Evolutionary conservation across 2,329 filamentous ascomycete species (phyloP), one percentile per base, ranked within the genome.

Genomic region (Alternaria postmessia): DNA sequence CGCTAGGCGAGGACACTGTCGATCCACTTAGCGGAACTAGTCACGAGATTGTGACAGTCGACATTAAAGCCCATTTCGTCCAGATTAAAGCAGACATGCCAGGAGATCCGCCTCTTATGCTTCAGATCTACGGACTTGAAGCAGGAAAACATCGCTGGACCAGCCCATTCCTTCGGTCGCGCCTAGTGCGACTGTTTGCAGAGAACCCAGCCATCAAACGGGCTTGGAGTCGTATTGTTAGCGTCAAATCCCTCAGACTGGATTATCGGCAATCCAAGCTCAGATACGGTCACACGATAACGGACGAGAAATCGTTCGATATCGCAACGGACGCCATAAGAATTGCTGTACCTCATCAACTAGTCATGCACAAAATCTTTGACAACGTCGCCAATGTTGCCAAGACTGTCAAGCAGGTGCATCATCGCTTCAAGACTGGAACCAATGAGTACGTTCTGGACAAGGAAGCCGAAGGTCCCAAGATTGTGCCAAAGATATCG

Each of bases 51-150:
- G 81, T 96, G 12, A 91, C 91, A 1, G 79, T 97, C 18, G 94
- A 98, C 74, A 82, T 96, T 69, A 95, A 92, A 77, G 89, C 91
- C 5, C 87, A 88, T 1, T 85, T 97, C 34, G 81, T 98, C 20
- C 94, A 98, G 74, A 79, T 98, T 67, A 98, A 98, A 79, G 92
- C 91, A 5, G 89, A 89, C 44, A 89, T 98, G 87, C 94, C 95
- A 1, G 84, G 89, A 18, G 94, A 98, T 70, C 96, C 95, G n/a
- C 87, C 89, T 0, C 83, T 98, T 78, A 94, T 99, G 92, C 72
- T 98, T 3, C 94, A 97, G 64, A 82, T 97, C 9, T 94, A 94
- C 75, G 87, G 88, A 9, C 75, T 98, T 39, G 92, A 97, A 69
- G 87, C 89, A 47, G 94, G 94, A 5, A 89, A 90, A 11, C 93